Evolutionary conservation across 768 basidiomycete species (phyloP), one percentile per base, ranked within the genome.

Genomic region (Pulveroboletus sp.): DNA sequence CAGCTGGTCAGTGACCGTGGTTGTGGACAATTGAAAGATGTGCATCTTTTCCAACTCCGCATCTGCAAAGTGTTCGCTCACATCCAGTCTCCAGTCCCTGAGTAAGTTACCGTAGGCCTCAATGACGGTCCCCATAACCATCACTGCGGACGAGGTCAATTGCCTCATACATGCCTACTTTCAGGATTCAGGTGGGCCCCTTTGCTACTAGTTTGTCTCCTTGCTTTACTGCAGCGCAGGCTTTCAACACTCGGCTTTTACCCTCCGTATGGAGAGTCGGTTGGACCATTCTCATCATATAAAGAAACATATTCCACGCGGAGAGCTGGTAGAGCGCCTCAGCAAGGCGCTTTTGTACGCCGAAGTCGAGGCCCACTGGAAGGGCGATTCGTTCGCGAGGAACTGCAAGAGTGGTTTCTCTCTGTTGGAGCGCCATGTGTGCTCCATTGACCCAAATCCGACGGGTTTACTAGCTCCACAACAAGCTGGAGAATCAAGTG

Each of bases 291-390:
- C 87, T 3, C 77, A 84, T 38, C 75, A 82, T 54, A 77, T 84
- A 50, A 73, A 77, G 54, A 87, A 84, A 61, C 85, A 87, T 51
- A 83, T 93, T 43, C 85, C 83, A 21, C 81, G 89, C 17, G 90
- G 90, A 11, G 87, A 91, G 62, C 77, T 93, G 21, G 73, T 90
- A 34, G 88, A 92, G 48, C 80, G 91, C 20, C 78, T 93, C 29
- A 77, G 79, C 62, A 92, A 90, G 68, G 82, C 90, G 4, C 71
- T 93, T 16, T 77, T 92, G 10, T 93, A 90, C 56, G 73, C 77
- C 17, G 90, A 93, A 69, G 87, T 87, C 44, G 90, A 93, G 72
- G 77, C 84, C 7, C 90, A 92, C 59, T 92, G 87, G 84, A 79
- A 80, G 52, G 76, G 75, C 9, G 81, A 81, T 60, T 71, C 74